Evolutionary conservation across 2,329 filamentous ascomycete genomes (phyloP).

Genomic region (Golovinomyces cichoracearum): DNA sequence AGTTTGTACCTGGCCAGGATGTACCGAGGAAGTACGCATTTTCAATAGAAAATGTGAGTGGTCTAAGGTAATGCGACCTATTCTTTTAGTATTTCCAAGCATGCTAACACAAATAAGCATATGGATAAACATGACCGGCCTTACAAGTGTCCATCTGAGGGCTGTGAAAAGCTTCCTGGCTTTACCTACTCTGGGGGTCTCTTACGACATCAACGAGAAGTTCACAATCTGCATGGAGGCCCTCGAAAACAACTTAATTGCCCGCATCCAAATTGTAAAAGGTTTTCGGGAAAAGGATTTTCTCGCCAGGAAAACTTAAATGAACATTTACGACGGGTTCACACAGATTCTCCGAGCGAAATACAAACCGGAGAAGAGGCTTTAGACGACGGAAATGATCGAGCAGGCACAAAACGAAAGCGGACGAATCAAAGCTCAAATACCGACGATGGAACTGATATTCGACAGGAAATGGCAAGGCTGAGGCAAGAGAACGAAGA

Average conservation of each 20-base stretch:
- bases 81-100: background rate
- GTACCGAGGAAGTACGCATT: conserved; percentile 32
- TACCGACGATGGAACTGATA: conserved; percentile 18
- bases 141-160: conserved; percentile 59
- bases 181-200: conserved; percentile 90
- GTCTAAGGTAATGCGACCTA: conserved; percentile 31
- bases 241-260: conserved; percentile 73
- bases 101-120: conserved; percentile 29
- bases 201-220: conserved; percentile 71
- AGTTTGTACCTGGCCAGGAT: conserved; percentile 45
- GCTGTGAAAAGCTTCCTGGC: conserved; percentile 72
- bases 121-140: conserved; percentile 96
- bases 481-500: conserved; percentile 39
- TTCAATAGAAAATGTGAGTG: conserved; percentile 79
- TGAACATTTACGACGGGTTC: conserved; percentile 78
- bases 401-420: conserved; percentile 20
- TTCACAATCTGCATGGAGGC: conserved; percentile 47
- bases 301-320: conserved; percentile 82
- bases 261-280: conserved; percentile 66
- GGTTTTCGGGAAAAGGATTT: conserved; percentile 68
- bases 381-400: conserved; percentile 20
- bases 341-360: conserved; percentile 25
- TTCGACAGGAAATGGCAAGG: conserved; percentile 40
- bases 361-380: conserved; percentile 18
- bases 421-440: conserved; percentile 15